phyloP scores from a whole-genome alignment of 257 asterid species.

The Phtheirospermum japonicum region DNA sequence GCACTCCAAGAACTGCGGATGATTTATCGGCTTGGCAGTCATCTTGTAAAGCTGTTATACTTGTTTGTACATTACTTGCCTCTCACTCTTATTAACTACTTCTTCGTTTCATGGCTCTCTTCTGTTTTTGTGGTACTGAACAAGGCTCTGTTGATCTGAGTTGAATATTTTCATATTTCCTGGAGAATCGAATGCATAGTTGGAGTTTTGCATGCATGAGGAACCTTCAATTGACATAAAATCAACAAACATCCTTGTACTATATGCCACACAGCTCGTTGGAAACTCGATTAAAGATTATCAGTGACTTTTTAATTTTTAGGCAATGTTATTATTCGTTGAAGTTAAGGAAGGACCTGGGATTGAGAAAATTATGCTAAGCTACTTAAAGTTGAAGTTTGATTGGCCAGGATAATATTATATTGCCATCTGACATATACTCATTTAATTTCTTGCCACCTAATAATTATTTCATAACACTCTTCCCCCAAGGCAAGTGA shows the following conservation, averaged over 20 bases:
- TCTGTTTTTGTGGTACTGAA: constrained; percentile 20
- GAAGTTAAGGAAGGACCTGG: background rate
- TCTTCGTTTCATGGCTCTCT: constrained; percentile 10
- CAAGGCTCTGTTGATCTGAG: constrained; percentile 7
- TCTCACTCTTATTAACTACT: constrained; percentile 28
- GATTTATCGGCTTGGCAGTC: constrained; percentile 49
- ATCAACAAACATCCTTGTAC: constrained; percentile 1
- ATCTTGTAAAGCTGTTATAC: constrained; percentile 79
- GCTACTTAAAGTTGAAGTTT: constrained; percentile 1
- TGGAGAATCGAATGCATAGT: constrained; percentile 19
- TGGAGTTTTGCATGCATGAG: constrained; percentile 12
- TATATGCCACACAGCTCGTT: constrained; percentile 2
- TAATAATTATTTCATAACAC: background rate
- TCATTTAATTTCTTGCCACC: background rate
- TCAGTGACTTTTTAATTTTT: background rate
- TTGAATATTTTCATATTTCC: background rate
- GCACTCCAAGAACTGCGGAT: constrained; percentile 53
- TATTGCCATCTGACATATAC: constrained; percentile 2
- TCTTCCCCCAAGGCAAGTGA: background rate
- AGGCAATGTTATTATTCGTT: background rate
- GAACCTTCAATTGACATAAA: constrained; percentile 17
- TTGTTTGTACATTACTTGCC: constrained; percentile 90
- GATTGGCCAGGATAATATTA: background rate
- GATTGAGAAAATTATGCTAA: background rate
- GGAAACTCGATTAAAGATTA: constrained; percentile 15